phyloP scores from a whole-genome alignment of 495 filamentous ascomycete species.

The Penicillium pancosmium region DNA sequence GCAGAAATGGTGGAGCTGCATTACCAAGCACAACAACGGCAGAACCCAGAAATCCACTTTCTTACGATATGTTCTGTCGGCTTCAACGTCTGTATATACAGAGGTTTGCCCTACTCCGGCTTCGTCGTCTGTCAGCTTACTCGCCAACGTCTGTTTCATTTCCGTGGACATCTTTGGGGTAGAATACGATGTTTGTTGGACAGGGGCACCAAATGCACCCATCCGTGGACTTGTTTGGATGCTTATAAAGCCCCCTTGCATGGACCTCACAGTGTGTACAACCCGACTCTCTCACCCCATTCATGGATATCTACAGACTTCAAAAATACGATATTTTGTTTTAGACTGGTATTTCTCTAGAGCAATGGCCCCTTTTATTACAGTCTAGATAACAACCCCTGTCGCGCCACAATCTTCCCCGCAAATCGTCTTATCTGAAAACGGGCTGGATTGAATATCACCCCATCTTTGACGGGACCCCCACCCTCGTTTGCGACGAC shows the following conservation, averaged over 20 bases:
- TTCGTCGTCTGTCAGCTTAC: slow-evolving; percentile 13
- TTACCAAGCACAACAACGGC: slow-evolving; percentile 36
- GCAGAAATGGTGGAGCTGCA: not conserved
- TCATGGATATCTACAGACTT: not conserved
- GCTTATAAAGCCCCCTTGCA: slow-evolving; percentile 13
- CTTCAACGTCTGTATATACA: slow-evolving; percentile 25
- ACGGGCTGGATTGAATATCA: slow-evolving; percentile 6
- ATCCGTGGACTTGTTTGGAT: not conserved
- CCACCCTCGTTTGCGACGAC: slow-evolving; percentile 12
- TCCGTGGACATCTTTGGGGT: slow-evolving; percentile 1
- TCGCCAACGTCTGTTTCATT: not conserved
- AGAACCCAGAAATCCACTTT: slow-evolving; percentile 38
- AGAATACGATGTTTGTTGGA: not conserved
- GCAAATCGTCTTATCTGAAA: slow-evolving; percentile 19
- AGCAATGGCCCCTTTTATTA: slow-evolving; percentile 1
- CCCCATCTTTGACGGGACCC: slow-evolving; percentile 30
- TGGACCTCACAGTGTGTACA: not conserved
- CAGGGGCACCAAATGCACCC: not conserved
- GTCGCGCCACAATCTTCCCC: slow-evolving; percentile 11
- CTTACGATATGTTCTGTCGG: slow-evolving; percentile 28
- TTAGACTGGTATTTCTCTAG: not conserved
- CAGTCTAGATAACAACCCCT: slow-evolving; percentile 8
- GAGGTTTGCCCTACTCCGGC: slow-evolving; percentile 15
- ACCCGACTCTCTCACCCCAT: not conserved
- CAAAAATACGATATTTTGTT: slow-evolving; percentile 1